Conservation (phyloP, 2,329 filamentous ascomycete genomes). For the Phialocephala subalpina region DNA sequence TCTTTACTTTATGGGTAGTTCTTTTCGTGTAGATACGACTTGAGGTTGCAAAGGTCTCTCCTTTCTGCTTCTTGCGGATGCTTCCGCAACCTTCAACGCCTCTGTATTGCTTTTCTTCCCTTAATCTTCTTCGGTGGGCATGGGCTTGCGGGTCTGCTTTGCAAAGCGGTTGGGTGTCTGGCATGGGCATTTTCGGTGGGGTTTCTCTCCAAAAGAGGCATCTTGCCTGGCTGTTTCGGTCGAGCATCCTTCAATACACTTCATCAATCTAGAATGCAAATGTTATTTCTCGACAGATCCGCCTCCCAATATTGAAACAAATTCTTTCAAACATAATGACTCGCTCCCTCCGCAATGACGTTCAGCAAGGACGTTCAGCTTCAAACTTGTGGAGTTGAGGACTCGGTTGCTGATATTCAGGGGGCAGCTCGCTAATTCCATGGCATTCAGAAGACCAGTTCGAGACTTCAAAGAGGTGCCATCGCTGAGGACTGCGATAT, state of each 20-base stretch:
- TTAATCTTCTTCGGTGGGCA: not conserved
- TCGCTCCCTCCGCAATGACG: too few relatives aligned
- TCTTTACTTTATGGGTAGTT: not conserved
- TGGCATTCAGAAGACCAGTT: not conserved
- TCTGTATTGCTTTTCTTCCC: not conserved
- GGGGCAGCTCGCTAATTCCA: not conserved
- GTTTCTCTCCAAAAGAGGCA: not conserved
- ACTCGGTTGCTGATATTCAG: not conserved
- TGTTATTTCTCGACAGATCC: not conserved
- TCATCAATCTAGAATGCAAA: slow-evolving; percentile 1
- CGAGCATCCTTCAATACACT: not conserved
- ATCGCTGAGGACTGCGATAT: not conserved
- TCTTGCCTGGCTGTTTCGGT: not conserved
- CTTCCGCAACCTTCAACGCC: not conserved
- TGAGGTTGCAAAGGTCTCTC: slow-evolving; percentile 1
- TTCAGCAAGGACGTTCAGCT: not conserved
- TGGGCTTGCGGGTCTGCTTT: not conserved
- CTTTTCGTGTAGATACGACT: slow-evolving; percentile 5
- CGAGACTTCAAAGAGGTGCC: not conserved
- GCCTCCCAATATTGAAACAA: not conserved
- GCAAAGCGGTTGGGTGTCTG: not conserved
- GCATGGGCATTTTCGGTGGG: not conserved
- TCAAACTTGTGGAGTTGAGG: not conserved
- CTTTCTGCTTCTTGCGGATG: not conserved
- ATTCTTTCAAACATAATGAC: not conserved